Conservation (phyloP, 345 rosid genomes). For the Rhodamnia argentea region DNA sequence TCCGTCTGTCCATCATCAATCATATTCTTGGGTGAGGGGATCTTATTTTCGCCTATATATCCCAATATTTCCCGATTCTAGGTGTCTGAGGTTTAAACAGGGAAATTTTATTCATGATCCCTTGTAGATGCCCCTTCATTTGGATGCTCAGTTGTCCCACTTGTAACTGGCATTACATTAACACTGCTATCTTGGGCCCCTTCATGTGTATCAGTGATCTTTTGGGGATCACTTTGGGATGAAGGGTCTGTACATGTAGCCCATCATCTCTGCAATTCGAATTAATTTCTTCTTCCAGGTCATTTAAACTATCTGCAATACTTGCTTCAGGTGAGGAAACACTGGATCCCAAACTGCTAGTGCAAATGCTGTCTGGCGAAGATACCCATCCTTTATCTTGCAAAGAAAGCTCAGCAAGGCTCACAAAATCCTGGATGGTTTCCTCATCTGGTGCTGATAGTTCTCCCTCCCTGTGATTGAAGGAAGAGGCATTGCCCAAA, state of each 20-base stretch:
- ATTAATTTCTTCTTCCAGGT: conserved; percentile 4
- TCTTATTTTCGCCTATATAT: conserved; percentile 19
- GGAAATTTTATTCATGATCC: conserved; percentile 17
- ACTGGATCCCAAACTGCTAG: conserved; percentile 44
- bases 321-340: conserved; percentile 29
- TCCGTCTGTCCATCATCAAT: conserved; percentile 33
- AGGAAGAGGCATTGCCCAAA: conserved; percentile 26
- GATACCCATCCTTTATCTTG: conserved; percentile 70
- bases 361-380: conserved; percentile 58
- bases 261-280: conserved; percentile 4
- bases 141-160: conserved; percentile 3
- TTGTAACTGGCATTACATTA: conserved; percentile 4
- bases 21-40: conserved; percentile 19
- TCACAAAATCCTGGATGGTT: conserved; percentile 22
- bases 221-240: conserved; percentile 24
- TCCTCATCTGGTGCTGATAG: conserved; percentile 29
- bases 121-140: conserved; percentile 9
- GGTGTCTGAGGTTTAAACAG: conserved; percentile 6
- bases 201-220: background rate
- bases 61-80: conserved; percentile 9
- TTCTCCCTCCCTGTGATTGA: conserved; percentile 28
- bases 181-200: conserved; percentile 7
- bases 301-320: conserved; percentile 21
- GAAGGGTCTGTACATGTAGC: conserved; percentile 9
- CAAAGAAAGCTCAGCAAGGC: conserved; percentile 23